Conservation (phyloP, 176 grass and related monocot genomes). For the Luzula sylvatica region DNA sequence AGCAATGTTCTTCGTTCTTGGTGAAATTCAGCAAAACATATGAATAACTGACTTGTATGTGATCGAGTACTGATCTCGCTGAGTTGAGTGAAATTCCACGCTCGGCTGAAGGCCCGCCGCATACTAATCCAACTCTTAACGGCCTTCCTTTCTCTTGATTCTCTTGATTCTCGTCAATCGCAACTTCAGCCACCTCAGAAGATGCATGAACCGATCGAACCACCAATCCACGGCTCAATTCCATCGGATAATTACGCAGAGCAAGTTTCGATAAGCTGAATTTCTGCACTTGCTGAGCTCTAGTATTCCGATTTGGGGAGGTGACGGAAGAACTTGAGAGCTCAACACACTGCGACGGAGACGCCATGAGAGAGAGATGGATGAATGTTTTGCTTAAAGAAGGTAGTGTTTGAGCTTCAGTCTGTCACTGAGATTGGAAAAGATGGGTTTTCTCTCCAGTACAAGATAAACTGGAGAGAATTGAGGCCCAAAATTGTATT, state of each 20-base stretch:
- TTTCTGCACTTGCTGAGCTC: background rate
- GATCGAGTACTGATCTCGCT: constrained; percentile 80
- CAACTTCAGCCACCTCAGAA: background rate
- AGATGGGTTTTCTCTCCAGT: too few relatives aligned
- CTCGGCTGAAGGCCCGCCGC: constrained; percentile 83
- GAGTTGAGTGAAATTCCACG: constrained; percentile 90
- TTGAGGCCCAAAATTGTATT: background rate
- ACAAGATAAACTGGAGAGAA: background rate
- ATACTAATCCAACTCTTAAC: constrained; percentile 70
- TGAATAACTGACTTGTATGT: constrained; percentile 54
- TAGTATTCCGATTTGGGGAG: background rate
- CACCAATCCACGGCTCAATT: background rate
- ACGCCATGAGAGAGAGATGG: constrained; percentile 6
- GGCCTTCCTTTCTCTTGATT: constrained; percentile 29
- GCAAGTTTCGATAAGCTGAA: background rate
- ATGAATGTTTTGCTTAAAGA: background rate
- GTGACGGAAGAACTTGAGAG: background rate
- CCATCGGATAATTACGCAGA: background rate
- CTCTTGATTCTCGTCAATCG: background rate
- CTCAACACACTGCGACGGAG: background rate
- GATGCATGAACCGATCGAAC: background rate
- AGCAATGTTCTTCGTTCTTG: background rate
- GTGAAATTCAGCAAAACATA: background rate
- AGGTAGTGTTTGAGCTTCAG: background rate
- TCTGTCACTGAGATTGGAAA: background rate